Evolutionary conservation across 2,329 filamentous ascomycete genomes (phyloP), one percentile per base, ranked within the genome.

Genomic region (Paraconiothyrium sp.): DNA sequence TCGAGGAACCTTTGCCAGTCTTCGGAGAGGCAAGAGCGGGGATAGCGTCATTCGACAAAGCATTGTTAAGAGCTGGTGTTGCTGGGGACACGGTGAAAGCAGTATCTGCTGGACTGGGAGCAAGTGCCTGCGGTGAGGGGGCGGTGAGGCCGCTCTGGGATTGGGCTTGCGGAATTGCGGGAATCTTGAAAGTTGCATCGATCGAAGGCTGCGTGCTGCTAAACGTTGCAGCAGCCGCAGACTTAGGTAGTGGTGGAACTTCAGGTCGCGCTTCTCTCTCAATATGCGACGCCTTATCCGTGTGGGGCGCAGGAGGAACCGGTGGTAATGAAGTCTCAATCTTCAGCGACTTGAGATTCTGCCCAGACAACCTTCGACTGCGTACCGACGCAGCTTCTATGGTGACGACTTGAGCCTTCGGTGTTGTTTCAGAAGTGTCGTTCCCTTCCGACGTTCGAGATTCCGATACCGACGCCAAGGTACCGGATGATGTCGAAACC

Each of bases 281-380:
- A 51, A 70, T 62, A n/a, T 71, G 62, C 16, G 67, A 61, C 54
- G 72, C 72, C 64, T 76, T 77, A 61, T 78, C 76, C 22, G 76
- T 77, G 48, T 78, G 71, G 35, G 75, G 74, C 22, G 68, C 74
- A 32, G 73, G 65, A 51, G 69, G 67, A 32, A 77, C 71, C 11
- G 77, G 78, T 54, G 76, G 80, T 52, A 79, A 67, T 11, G 78
- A 81, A 11, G 93, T 97, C 77, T 97, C 92, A 59, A 98, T 97
- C 80, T 93, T 97, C 54, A 98, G 83, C 72, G 94, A 91, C 75
- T 92, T 94, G 14, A 87, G 82, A 70, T 92, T 92, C 69, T 92
- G 90, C 8, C 91, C 92, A 3, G 94, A 97, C 35, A 97, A 81
- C 64, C 94, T 87, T 62, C 94, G 87, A 69, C 86, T 92, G 57